phyloP scores from a whole-genome alignment of 441 rosid genomes.

The Isatis lusitanica region DNA sequence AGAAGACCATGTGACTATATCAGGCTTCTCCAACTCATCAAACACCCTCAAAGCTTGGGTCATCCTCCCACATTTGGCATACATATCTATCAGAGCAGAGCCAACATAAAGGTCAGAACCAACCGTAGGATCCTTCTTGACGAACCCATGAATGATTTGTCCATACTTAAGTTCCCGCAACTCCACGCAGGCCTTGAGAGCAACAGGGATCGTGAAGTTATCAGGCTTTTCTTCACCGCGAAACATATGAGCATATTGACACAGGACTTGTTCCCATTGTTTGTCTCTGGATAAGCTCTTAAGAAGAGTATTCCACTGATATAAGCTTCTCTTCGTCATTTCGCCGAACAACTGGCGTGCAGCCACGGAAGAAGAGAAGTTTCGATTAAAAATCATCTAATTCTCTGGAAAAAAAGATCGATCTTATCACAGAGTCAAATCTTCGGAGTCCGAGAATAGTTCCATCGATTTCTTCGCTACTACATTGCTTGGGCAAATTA shows the following conservation, averaged over 20 bases:
- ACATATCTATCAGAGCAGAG: constrained; percentile 50
- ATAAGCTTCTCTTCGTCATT: constrained; percentile 46
- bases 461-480: neutral
- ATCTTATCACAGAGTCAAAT: neutral
- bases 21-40: constrained; percentile 45
- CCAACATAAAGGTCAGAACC: constrained; percentile 45
- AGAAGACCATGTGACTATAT: constrained; percentile 53
- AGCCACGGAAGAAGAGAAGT: constrained; percentile 16
- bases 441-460: neutral
- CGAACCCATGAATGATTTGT: constrained; percentile 44
- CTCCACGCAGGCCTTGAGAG: constrained; percentile 47
- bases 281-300: constrained; percentile 42
- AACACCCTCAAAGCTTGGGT: constrained; percentile 41
- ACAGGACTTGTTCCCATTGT: constrained; percentile 34
- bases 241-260: constrained; percentile 39
- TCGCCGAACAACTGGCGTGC: constrained; percentile 54
- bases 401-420: no score
- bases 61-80: constrained; percentile 46
- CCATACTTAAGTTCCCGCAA: constrained; percentile 41
- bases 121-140: constrained; percentile 33
- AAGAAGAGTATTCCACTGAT: constrained; percentile 51
- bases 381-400: neutral
- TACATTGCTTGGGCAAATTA: constrained; percentile 11
- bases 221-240: constrained; percentile 42
- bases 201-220: constrained; percentile 44